phyloP scores from a whole-genome alignment of 2,329 filamentous ascomycete genomes.

The Diaporthe vexans region DNA sequence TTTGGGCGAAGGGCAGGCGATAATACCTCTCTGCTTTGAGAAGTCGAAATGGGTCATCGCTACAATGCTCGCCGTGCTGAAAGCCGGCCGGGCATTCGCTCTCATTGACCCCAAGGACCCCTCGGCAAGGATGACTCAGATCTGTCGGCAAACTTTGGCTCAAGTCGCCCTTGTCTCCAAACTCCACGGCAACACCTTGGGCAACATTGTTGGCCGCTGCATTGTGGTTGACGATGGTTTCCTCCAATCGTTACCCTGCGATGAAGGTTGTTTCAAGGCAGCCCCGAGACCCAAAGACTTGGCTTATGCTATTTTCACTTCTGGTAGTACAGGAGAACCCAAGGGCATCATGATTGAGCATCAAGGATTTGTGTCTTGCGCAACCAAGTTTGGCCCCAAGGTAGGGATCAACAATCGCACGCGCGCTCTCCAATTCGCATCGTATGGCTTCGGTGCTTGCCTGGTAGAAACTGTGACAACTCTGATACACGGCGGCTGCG shows the following conservation, averaged over 20 bases:
- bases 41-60: neutral
- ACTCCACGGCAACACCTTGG: neutral
- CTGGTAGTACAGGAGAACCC: constrained; percentile 66
- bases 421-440: constrained; percentile 51
- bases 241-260: neutral
- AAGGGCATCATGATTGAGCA: constrained; percentile 61
- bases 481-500: constrained; percentile 48
- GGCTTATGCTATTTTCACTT: constrained; percentile 63
- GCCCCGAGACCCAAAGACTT: neutral
- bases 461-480: constrained; percentile 44
- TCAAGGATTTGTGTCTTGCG: constrained; percentile 9
- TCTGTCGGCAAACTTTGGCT: neutral
- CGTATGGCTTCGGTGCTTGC: constrained; percentile 51
- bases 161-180: neutral
- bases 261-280: neutral
- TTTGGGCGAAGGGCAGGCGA: neutral
- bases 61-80: neutral
- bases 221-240: neutral
- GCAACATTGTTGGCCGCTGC: neutral
- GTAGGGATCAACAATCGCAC: constrained; percentile 45
- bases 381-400: constrained; percentile 39
- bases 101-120: neutral
- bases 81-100: neutral
- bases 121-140: neutral
- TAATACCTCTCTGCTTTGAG: neutral